Evolutionary conservation across 2,329 filamentous ascomycete species (phyloP).

Genomic region (Chrysoporthe puriensis): DNA sequence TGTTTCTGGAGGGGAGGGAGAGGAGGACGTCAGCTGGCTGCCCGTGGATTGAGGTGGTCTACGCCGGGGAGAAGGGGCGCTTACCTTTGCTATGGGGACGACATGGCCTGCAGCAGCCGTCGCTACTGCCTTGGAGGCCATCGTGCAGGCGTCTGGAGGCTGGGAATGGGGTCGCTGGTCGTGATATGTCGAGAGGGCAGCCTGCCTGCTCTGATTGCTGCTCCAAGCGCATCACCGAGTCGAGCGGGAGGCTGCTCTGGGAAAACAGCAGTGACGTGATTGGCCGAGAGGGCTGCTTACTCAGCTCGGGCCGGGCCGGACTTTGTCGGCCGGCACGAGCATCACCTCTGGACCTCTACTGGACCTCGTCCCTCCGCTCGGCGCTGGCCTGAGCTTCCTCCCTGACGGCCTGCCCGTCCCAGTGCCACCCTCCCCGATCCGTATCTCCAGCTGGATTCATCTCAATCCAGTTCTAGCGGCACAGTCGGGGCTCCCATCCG

Average conservation of each 20-base stretch:
- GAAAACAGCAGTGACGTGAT: conserved; percentile 22
- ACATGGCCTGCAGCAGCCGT: conserved; percentile 59
- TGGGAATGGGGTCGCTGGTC: conserved; percentile 14
- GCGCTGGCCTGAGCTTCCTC: background rate
- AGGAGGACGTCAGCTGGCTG: conserved; percentile 28
- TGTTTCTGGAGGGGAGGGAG: conserved; percentile 72
- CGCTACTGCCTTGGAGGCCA: conserved; percentile 64
- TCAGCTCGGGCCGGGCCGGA: conserved; percentile 12
- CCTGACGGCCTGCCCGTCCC: background rate
- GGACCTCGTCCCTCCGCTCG: background rate
- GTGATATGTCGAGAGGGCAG: conserved; percentile 24
- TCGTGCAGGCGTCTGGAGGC: conserved; percentile 45
- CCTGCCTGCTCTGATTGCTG: conserved; percentile 20
- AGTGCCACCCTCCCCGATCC: background rate
- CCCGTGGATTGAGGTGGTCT: background rate
- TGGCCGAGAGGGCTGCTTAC: conserved; percentile 6
- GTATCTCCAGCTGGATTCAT: background rate
- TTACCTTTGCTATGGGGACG: conserved; percentile 63
- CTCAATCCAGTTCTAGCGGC: background rate
- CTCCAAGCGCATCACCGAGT: conserved; percentile 13
- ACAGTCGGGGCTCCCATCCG: background rate
- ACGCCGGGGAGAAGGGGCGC: conserved; percentile 32
- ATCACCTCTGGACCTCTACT: background rate
- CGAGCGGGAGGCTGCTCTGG: conserved; percentile 6
- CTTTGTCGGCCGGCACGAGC: background rate